Percentiles rank a stretch among this genome's conserved stretches.
Conservation (phyloP, 2,329 filamentous ascomycete genomes). For the Ceratocystis cacaofunesta region DNA sequence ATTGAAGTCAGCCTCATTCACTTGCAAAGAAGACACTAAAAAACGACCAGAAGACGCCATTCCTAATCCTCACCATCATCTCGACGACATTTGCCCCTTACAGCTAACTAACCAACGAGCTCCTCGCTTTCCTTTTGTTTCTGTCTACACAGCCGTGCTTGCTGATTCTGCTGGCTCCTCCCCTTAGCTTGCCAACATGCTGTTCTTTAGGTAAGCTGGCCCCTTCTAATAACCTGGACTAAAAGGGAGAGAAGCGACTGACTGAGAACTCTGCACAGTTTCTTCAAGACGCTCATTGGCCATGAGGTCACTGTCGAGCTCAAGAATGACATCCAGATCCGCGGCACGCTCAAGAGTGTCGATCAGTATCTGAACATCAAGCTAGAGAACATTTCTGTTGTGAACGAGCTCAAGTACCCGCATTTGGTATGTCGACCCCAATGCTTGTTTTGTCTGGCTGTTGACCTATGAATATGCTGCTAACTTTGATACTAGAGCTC, state of each 20-base stretch:
- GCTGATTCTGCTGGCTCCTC: neutral
- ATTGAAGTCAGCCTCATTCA: neutral
- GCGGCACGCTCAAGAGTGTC: constrained; percentile 87
- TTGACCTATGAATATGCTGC: neutral
- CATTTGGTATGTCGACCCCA: constrained; percentile 51
- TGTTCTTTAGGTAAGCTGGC: constrained; percentile 31
- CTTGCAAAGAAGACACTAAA: neutral
- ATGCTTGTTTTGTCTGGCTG: neutral
- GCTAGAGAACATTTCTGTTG: constrained; percentile 83
- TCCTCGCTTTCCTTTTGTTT: too few relatives aligned
- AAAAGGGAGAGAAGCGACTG: neutral
- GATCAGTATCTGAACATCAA: constrained; percentile 99
- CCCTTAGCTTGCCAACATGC: constrained; percentile 24
- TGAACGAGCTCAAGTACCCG: constrained; percentile 88
- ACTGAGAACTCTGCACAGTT: constrained; percentile 36
- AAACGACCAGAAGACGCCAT: neutral
- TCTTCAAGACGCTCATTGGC: constrained; percentile 98
- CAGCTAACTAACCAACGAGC: too few relatives aligned
- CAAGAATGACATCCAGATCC: constrained; percentile 97
- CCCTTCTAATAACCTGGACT: neutral
- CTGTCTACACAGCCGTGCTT: neutral
- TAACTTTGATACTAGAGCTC: constrained; percentile 35
- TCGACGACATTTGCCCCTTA: too few relatives aligned
- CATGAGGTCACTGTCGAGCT: constrained; percentile 95
- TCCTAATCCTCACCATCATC: neutral